Base-by-base conservation (phyloP, 495 filamentous ascomycete genomes). In the Neurospora sublineolata region DNA sequence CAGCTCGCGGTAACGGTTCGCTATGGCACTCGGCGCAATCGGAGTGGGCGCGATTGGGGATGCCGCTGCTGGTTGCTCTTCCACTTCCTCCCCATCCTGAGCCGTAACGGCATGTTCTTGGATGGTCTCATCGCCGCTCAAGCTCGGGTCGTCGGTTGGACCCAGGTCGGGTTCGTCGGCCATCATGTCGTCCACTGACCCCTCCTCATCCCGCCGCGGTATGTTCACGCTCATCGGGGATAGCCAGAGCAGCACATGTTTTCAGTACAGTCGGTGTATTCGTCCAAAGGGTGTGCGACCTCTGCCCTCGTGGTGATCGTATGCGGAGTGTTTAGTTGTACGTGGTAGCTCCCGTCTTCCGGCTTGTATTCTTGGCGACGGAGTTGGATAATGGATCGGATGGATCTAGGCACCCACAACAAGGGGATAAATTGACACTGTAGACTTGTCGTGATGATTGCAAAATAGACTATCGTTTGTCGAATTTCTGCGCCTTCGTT, bases 221-320 rank as follows among this genome's bases (percentile, higher is more conserved):
- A 78, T 77, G 81, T 80, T 82, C 74, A 79, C 79, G 83, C 81
- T 87, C 85, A 87, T 87, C 77, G 81, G 79, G 76, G 72, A 69
- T 76, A 73, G 42, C 37, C 70, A 69, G 69, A 76, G 68, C 42
- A 70, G 78, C 72, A 76, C 83, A 85, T 85, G 74, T 81, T 75
- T 80, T 75, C 75, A 37, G 14, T 58, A 52, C n/a, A 36, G 30
- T 37, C 16, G 46, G 38, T 20, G 68, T 36, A 38, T 18, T 37
- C 42, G n/a, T n/a, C 23, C 68, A 16, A 23, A 69, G 11, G 40
- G 40, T 68, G 52, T 37, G 70, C 46, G 42, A 23, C 41, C 33
- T 67, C 11, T 37, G 23, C 30, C 27, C 46, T 67, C n/a, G 70
- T 38, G 70, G 33, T 36, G 8, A 30, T 60, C 23, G 12, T 69